Evolutionary conservation across 768 basidiomycete species (phyloP).

Genomic region (Daedaleopsis sinensis): DNA sequence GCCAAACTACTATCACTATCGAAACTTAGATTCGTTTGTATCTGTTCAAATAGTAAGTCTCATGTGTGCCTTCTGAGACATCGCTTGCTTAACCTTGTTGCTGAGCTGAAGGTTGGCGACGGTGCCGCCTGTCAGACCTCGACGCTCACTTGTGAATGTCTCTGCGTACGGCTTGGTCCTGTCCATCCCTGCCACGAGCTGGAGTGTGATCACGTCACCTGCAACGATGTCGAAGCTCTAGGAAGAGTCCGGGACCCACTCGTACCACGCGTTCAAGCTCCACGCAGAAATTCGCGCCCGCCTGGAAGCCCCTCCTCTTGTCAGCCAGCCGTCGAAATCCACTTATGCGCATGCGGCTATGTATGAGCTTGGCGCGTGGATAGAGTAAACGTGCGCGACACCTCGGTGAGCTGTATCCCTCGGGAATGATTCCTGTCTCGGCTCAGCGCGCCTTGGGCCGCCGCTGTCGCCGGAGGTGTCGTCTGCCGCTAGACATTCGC

Average conservation of each 20-base stretch:
- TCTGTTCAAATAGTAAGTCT: neutral
- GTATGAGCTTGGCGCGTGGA: slow-evolving; percentile 26
- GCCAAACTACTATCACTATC: neutral
- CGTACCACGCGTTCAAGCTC: slow-evolving; percentile 28
- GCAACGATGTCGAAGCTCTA: neutral
- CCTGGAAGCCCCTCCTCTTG: slow-evolving; percentile 34
- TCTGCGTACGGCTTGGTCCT: slow-evolving; percentile 34
- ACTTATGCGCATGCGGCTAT: slow-evolving; percentile 35
- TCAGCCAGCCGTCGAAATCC: slow-evolving; percentile 33
- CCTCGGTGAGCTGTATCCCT: slow-evolving; percentile 11
- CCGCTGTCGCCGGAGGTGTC: neutral
- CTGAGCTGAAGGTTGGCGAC: slow-evolving; percentile 32
- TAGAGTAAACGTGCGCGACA: slow-evolving; percentile 34
- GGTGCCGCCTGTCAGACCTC: slow-evolving; percentile 29
- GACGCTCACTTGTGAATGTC: slow-evolving; percentile 21
- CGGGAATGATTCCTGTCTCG: neutral
- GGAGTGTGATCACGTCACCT: slow-evolving; percentile 19
- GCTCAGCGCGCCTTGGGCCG: neutral
- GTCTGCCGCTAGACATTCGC: too few relatives aligned
- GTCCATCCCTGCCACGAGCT: slow-evolving; percentile 23
- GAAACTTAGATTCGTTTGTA: neutral
- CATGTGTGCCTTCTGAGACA: neutral
- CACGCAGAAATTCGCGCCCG: slow-evolving; percentile 35
- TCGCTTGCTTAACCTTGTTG: slow-evolving; percentile 1
- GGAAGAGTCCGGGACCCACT: slow-evolving; percentile 22